Percentiles rank a stretch among this genome's conserved stretches.
Conservation (phyloP, 129 eudicot species). For the Heracleum sosnowskyi region DNA sequence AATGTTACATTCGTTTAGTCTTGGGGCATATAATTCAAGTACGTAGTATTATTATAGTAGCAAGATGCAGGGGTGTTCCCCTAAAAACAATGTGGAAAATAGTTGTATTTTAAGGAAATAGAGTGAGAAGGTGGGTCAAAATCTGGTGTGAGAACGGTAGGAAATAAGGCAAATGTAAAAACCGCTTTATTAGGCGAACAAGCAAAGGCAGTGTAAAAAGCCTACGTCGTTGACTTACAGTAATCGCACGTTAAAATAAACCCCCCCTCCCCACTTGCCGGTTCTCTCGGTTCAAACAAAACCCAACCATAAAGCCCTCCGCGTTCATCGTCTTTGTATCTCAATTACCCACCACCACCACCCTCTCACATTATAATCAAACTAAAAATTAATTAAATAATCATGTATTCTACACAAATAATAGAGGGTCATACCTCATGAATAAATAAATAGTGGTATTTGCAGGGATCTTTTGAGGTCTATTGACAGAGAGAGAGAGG, state of each 20-base stretch:
- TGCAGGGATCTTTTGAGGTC: conserved; percentile 13
- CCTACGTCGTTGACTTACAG: not conserved
- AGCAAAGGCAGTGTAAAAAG: conserved; percentile 5
- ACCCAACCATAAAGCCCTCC: not conserved
- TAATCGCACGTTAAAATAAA: not conserved
- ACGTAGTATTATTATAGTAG: too few species aligned
- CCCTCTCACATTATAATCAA: not conserved
- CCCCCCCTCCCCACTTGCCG: conserved; percentile 16
- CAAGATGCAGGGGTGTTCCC: too few species aligned
- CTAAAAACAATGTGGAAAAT: not conserved
- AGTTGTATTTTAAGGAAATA: not conserved
- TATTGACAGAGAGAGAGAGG: not conserved
- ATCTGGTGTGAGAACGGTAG: not conserved
- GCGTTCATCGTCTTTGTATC: not conserved
- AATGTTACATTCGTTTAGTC: too few species aligned
- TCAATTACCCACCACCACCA: not conserved
- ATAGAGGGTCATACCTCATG: not conserved
- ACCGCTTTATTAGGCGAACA: not conserved
- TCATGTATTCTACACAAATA: not conserved
- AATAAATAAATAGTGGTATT: not conserved
- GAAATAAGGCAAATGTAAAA: not conserved
- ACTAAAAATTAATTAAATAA: not conserved
- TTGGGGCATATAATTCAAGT: too few species aligned
- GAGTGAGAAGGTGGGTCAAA: not conserved
- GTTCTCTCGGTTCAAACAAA: conserved; percentile 11